These are phyloP conservation scores for Hyphopichia wangnamkhiaoensis DNA, from an alignment of 1,139 yeast species.

Conservation along the genomic window DNA sequence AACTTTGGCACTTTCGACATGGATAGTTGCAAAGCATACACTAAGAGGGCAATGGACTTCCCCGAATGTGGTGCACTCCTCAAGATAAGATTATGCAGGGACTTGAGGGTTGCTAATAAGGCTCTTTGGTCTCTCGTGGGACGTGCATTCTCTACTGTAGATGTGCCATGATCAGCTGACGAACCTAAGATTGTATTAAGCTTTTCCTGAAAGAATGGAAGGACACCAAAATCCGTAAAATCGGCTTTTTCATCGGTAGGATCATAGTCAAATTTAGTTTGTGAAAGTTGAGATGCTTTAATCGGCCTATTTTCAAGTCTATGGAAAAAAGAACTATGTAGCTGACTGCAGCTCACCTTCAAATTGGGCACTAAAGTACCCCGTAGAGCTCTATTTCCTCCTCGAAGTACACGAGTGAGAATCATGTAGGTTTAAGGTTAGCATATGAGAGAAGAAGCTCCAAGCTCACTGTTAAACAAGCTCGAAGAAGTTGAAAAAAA, in stretches of 20 bases:
- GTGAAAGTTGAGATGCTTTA: not conserved
- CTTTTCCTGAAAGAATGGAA: slow-evolving; percentile 30
- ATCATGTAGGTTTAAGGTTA: no score
- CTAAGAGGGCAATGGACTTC: slow-evolving; percentile 24
- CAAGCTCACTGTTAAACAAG: no score
- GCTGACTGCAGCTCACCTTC: no score
- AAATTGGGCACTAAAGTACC: no score
- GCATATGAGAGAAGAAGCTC: no score
- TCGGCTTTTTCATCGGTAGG: slow-evolving; percentile 15
- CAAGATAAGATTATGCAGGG: slow-evolving; percentile 20
- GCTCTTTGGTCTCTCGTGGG: slow-evolving; percentile 28
- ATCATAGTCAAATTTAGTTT: slow-evolving; percentile 12
- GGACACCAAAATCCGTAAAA: slow-evolving; percentile 24
- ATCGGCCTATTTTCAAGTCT: no score
- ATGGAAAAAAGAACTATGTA: no score
- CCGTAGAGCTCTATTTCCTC: no score
- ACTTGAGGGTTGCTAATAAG: slow-evolving; percentile 19
- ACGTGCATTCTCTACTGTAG: slow-evolving; percentile 14
- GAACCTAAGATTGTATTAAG: slow-evolving; percentile 16
- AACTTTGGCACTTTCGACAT: slow-evolving; percentile 22
- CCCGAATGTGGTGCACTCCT: slow-evolving; percentile 24
- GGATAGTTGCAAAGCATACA: slow-evolving; percentile 23
- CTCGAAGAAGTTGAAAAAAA: no score
- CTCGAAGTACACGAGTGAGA: no score
- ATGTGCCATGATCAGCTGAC: not conserved